A percentile compares a stretch with the other conserved stretches of the same genome.
These are phyloP conservation scores for Curvularia sp. DNA, from an alignment of 2,329 filamentous ascomycete genomes.

Conservation along the genomic window DNA sequence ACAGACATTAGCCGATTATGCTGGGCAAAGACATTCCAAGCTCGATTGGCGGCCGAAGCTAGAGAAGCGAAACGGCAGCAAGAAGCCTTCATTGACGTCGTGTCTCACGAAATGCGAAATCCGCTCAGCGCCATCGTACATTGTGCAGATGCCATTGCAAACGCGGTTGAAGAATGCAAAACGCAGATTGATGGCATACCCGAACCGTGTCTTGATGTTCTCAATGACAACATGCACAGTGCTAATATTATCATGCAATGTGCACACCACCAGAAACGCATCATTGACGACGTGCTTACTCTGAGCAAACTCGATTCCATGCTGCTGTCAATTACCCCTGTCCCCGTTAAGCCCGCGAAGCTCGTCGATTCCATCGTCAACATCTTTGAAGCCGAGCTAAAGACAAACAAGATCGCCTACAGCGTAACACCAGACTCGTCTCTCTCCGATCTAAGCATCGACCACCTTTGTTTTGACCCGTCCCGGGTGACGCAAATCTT, in stretches of 20 bases:
- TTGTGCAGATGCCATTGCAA: slow-evolving; percentile 54
- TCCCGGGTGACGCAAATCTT: slow-evolving; percentile 70
- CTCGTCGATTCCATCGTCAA: slow-evolving; percentile 48
- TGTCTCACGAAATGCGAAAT: slow-evolving; percentile 57
- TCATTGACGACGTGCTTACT: slow-evolving; percentile 58
- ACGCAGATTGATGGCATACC: slow-evolving; percentile 33
- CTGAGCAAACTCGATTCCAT: slow-evolving; percentile 56
- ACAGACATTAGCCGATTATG: slow-evolving; percentile 52
- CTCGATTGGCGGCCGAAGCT: slow-evolving; percentile 48
- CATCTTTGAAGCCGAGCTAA: slow-evolving; percentile 52
- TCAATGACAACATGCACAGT: slow-evolving; percentile 45
- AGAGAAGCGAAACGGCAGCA: slow-evolving; percentile 51
- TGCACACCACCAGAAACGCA: slow-evolving; percentile 57
- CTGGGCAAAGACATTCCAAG: slow-evolving; percentile 51
- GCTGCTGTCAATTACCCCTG: slow-evolving; percentile 54
- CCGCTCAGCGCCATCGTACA: slow-evolving; percentile 56
- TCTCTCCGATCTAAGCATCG: slow-evolving; percentile 46
- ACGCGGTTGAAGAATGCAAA: slow-evolving; percentile 43
- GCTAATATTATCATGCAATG: slow-evolving; percentile 56
- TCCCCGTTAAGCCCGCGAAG: slow-evolving; percentile 47
- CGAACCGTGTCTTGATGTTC: slow-evolving; percentile 31
- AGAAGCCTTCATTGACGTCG: slow-evolving; percentile 51
- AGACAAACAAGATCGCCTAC: slow-evolving; percentile 42
- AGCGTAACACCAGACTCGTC: slow-evolving; percentile 48
- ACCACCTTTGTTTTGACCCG: slow-evolving; percentile 53